Conservation (phyloP, 2,329 filamentous ascomycete genomes). For the Apiospora hydei region DNA sequence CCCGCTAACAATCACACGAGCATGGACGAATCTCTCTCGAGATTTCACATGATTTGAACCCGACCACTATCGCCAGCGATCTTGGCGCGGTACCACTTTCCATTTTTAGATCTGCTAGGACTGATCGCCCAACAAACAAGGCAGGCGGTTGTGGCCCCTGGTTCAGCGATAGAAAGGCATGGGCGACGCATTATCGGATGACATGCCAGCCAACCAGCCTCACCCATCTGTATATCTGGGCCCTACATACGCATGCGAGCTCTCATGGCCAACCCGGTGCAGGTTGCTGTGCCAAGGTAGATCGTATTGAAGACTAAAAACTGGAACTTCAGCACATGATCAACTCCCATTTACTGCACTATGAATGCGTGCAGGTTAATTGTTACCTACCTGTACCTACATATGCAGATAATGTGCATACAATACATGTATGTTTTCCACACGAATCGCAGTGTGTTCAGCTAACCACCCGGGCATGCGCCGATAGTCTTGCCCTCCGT, state of each 20-base stretch:
- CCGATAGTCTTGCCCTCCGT: background rate
- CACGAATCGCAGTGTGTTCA: no score
- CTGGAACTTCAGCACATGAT: background rate
- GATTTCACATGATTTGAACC: no score
- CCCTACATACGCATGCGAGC: background rate
- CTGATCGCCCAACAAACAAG: background rate
- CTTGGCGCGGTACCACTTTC: background rate
- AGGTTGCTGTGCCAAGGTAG: background rate
- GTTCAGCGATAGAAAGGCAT: background rate
- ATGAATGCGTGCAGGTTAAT: no score
- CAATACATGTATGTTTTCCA: no score
- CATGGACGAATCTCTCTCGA: no score
- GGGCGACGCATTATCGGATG: no score
- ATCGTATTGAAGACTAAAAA: conserved; percentile 4
- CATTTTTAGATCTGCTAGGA: background rate
- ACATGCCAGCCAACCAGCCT: background rate
- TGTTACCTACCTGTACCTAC: no score
- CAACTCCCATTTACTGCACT: background rate
- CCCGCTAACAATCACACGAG: background rate
- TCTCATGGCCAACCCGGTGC: background rate
- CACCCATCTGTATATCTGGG: background rate
- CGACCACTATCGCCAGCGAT: no score
- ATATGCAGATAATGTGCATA: no score
- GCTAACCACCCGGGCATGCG: no score
- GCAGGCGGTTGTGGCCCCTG: background rate